A percentile compares a stretch with the other conserved stretches of the same genome.
Evolutionary conservation across 1,284 basidiomycete species (phyloP).

Genomic region (Austropuccinia psidii): DNA sequence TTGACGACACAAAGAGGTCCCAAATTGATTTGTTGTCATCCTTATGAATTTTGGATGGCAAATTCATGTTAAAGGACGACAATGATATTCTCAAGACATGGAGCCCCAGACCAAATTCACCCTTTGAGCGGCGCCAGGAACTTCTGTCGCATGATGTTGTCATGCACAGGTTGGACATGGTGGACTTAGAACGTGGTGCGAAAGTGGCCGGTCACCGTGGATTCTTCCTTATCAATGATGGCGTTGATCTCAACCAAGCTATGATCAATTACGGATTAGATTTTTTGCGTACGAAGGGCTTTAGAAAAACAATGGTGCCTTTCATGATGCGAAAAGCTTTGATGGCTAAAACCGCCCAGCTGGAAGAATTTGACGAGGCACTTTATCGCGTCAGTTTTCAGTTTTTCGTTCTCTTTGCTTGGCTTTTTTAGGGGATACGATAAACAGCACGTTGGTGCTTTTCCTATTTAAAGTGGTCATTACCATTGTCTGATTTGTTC

Average conservation of each 20-base stretch:
- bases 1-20: neutral
- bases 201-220: conserved; percentile 94
- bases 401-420: neutral
- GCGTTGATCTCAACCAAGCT: conserved; percentile 94
- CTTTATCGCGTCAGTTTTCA: conserved; percentile 69
- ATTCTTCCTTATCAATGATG: conserved; percentile 90
- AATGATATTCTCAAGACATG: conserved; percentile 72
- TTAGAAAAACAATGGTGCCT: conserved; percentile 92
- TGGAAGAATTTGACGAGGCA: conserved; percentile 97
- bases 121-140: conserved; percentile 53
- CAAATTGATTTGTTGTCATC: neutral
- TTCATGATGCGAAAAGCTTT: conserved; percentile 98
- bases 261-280: conserved; percentile 91
- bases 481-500: neutral
- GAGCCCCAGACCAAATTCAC: conserved; percentile 66
- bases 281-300: conserved; percentile 71
- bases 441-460: neutral
- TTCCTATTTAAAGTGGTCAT: too few species aligned
- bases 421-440: too few species aligned
- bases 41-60: neutral
- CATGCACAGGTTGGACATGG: conserved; percentile 80
- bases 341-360: conserved; percentile 95
- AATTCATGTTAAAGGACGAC: conserved; percentile 60
- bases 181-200: conserved; percentile 79
- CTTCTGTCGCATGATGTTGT: conserved; percentile 97